phyloP scores from a whole-genome alignment of 2,329 filamentous ascomycete genomes.

The Aspergillus aculeatinus region DNA sequence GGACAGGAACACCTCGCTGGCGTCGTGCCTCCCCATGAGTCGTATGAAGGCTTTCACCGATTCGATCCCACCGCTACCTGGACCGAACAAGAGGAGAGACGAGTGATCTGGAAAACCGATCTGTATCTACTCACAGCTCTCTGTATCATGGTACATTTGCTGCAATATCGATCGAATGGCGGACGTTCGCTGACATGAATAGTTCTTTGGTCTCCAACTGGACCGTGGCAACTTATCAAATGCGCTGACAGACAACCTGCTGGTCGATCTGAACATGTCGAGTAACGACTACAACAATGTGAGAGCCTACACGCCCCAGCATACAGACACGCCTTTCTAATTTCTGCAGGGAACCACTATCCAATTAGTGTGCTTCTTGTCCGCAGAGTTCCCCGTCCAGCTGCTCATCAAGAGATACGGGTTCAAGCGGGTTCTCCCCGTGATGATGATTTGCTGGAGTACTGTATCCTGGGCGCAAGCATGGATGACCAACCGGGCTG shows the following conservation, averaged over 20 bases:
- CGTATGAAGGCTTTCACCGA: conserved; percentile 28
- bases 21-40: conserved; percentile 31
- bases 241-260: conserved; percentile 38
- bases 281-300: conserved; percentile 43
- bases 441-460: conserved; percentile 49
- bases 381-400: conserved; percentile 48
- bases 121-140: conserved; percentile 21
- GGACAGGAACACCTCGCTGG: conserved; percentile 28
- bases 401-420: conserved; percentile 49
- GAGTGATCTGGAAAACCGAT: conserved; percentile 47
- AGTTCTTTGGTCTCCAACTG: conserved; percentile 36
- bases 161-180: too few species aligned
- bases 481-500: conserved; percentile 31
- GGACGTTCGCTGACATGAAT: background rate
- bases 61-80: conserved; percentile 26
- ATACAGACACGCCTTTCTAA: too few species aligned
- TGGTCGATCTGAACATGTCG: conserved; percentile 34
- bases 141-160: conserved; percentile 23
- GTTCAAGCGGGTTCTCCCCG: conserved; percentile 47
- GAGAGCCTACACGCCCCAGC: background rate
- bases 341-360: conserved; percentile 23
- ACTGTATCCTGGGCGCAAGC: conserved; percentile 41
- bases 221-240: conserved; percentile 37
- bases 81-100: conserved; percentile 46
- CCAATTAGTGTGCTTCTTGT: conserved; percentile 25